Evolutionary conservation across 371 early-diverging fungal species (phyloP), one percentile per base, ranked within the genome.

Genomic region (Blastocladiella emersonii): DNA sequence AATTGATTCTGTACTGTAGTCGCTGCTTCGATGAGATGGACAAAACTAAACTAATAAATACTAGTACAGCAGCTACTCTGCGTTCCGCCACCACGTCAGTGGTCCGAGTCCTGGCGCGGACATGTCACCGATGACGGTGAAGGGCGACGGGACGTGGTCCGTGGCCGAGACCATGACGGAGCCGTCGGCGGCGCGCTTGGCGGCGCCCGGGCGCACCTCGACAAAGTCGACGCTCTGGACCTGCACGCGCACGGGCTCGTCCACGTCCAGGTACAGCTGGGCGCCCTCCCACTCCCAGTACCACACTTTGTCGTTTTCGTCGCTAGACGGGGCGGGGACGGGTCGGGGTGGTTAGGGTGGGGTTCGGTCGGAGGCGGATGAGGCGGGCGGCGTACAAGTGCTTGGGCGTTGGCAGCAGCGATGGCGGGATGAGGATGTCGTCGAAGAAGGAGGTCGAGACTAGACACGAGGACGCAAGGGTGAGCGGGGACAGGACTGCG

Each of bases 361-460:
- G n/a, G n/a, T n/a, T n/a, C n/a, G n/a, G n/a, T n/a, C n/a, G n/a
- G n/a, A n/a, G n/a, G n/a, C n/a, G n/a, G n/a, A n/a, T n/a, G n/a
- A 25, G 10, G 2, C 1, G 48, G 48, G 0, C 13, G 13, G 17
- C 49, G 27, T 65, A 70, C 69, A 64, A 72, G 30, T 59, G 66
- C 23, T 57, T 55, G 34, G 64, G 67, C 0, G 68, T 44, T 45
- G 61, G 67, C 60, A 78, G 61, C 56, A 64, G 64, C 23, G 71
- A 71, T 13, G 81, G 76, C 1, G 93, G 91, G 44, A 95, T 86
- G 56, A 74, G 69, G 23, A 95, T 91, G 72, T 95, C 95, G 71
- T 91, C 91, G 71, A 95, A 95, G 66, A 94, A 95, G 19, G 85
- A 88, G 71, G 94, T 70, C 0, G 92, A 81, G 6, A 92, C 90